Conservation (phyloP, 1,139 yeast genomes). For the Zygosaccharomyces pseudobailii region DNA sequence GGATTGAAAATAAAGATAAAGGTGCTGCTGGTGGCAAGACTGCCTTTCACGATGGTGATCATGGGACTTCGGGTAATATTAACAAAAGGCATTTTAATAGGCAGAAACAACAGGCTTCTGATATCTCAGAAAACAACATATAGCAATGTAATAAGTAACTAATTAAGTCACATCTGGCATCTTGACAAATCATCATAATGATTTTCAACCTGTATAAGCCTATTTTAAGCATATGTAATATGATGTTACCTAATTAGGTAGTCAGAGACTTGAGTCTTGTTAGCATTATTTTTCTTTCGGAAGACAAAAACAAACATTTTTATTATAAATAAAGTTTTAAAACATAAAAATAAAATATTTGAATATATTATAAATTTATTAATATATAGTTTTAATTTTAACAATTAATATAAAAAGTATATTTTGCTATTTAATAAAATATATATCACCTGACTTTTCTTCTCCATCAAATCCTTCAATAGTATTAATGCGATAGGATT, state of each 20-base stretch:
- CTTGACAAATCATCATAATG: too few relatives aligned
- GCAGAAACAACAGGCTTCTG: not conserved
- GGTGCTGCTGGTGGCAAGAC: not conserved
- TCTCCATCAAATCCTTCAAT: too few relatives aligned
- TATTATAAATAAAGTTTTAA: not conserved
- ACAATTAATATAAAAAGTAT: too few relatives aligned
- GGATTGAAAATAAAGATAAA: not conserved
- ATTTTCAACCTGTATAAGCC: too few relatives aligned
- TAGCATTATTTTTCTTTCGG: not conserved
- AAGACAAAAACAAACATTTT: not conserved
- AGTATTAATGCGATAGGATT: too few relatives aligned
- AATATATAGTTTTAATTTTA: too few relatives aligned
- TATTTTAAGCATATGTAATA: too few relatives aligned
- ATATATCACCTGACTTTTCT: too few relatives aligned
- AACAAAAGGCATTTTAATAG: conserved; percentile 4
- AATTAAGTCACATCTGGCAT: not conserved
- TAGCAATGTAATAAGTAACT: not conserved
- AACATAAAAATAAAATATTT: too few relatives aligned
- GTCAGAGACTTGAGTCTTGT: not conserved
- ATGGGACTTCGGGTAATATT: conserved; percentile 1
- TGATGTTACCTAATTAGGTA: not conserved
- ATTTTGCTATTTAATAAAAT: too few relatives aligned
- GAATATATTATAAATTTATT: too few relatives aligned
- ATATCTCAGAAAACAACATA: not conserved
- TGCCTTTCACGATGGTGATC: not conserved